Evolutionary conservation across 371 early-diverging fungal species (phyloP), one percentile per base, ranked within the genome.

Genomic region (Chytridium lagenaria): DNA sequence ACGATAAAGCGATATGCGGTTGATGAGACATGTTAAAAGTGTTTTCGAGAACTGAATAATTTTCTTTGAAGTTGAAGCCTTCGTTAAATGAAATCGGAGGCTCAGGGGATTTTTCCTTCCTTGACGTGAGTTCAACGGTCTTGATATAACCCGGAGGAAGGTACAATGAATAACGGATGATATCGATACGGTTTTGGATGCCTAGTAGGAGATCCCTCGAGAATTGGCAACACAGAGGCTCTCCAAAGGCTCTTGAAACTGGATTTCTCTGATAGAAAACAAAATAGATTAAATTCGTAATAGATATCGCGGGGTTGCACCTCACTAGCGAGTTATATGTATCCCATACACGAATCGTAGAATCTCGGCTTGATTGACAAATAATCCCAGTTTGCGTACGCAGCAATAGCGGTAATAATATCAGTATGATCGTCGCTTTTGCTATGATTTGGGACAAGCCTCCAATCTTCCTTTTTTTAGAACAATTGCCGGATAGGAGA

Each of bases 361-460:
- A 65, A 68, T 87, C 87, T 19, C 51, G 30, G 67, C 82, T 75
- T 30, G 73, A 49, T 22, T 74, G 1, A 81, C 69, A 61, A 86
- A 86, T 10, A 84, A 44, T 1, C 76, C 74, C 2, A 81, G 70
- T 34, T 71, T 76, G 15, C 64, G 69, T 15, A 80, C 64, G 22
- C 71, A 16, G 55, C 73, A 77, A 86, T 71, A 1, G 73, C 39
- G 0, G 78, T 83, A 7, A 86, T 69, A 2, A 40, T 37, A 40
- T 86, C 83, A 1, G 81, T 77, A 72, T 86, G 86, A 71, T 86
- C 86, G 44, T 83, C 82, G 40, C 76, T 80, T 50, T 74, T 73
- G 50, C 70, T 76, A 51, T 86, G 86, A 31, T 59, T 69, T 15
- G 78, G 69, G 19, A 80, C 1, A 28, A 74, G 50, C 30, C 77